Evolutionary conservation across 2,329 filamentous ascomycete species (phyloP), one percentile per base, ranked within the genome.

Genomic region (Neophaeococcomyces aloes): DNA sequence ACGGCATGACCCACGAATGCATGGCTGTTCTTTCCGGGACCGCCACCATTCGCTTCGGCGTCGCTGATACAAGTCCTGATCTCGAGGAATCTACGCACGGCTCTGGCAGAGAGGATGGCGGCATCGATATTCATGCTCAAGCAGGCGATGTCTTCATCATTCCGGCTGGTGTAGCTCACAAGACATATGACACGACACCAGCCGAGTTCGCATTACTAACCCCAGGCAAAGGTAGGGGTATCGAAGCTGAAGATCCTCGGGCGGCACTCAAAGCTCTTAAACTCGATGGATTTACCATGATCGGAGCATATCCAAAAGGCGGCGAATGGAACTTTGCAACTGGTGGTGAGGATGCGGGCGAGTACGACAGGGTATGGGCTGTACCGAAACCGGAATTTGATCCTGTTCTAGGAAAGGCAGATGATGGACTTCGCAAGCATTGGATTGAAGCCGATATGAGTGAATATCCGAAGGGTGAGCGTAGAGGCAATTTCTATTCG

Each of bases 131-230:
- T 0, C 46, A 65, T 3, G 75, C 70, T 0, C 49, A 61, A 1
- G 59, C 67, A 0, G 76, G 76, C 1, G 76, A 79, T 50, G 72
- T 78, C 0, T 78, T 79, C 48, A 59, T 79, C 13, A 62, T 79
- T 2, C 76, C 76, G 0, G 71, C 73, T 0, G 74, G 75, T 0
- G 65, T 72, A 1, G 66, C 71, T 7, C 74, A 78, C 52, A 77
- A 76, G 58, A 75, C 71, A 0, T 67, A 66, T 48, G 51, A 69
- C 25, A 61, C 70, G 0, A 53, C 30, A 7, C 69, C 70, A 0
- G 49, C 51, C 7, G 59, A 56, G 0, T 65, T 72, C 45, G 52
- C 47, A 21, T 58, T 72, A 17, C 48, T 73, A 42, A 67, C 67
- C 27, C 71, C 72, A 0, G 68, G 69, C 0, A 58, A 65, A 23